Evolutionary conservation across 352 stramenopile genomes (phyloP).

Genomic region (Globisporangium radiosum): DNA sequence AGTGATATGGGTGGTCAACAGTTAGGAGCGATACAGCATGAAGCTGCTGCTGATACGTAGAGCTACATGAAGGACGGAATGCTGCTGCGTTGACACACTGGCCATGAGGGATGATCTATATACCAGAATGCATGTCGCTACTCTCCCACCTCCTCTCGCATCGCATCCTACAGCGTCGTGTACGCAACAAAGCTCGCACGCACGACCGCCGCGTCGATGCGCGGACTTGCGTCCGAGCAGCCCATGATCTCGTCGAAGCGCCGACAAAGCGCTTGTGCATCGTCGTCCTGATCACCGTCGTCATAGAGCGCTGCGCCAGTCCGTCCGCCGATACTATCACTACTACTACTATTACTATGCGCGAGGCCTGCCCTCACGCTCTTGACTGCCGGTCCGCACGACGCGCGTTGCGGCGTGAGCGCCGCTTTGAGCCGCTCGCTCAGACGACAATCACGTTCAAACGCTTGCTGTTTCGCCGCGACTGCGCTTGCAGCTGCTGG

Average conservation of each 20-base stretch:
- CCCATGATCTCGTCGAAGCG: slow-evolving; percentile 40
- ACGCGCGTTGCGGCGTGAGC: slow-evolving; percentile 27
- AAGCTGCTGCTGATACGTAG: too few species aligned
- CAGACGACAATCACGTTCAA: slow-evolving; percentile 50
- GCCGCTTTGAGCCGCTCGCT: slow-evolving; percentile 33
- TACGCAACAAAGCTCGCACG: slow-evolving; percentile 29
- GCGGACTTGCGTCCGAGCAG: slow-evolving; percentile 6
- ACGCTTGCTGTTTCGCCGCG: slow-evolving; percentile 21
- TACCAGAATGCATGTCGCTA: slow-evolving; percentile 1
- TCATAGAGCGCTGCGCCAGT: too few species aligned
- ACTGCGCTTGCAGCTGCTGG: slow-evolving; percentile 17
- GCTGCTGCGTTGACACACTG: too few species aligned
- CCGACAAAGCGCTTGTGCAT: slow-evolving; percentile 18
- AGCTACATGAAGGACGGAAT: too few species aligned
- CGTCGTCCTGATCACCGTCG: slow-evolving; percentile 2
- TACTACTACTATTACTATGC: neutral
- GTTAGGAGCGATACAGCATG: too few species aligned
- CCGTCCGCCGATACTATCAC: neutral
- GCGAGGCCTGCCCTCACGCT: slow-evolving; percentile 22
- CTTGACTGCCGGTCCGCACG: slow-evolving; percentile 45
- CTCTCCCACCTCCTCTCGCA: neutral
- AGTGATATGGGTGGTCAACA: neutral
- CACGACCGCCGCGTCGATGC: slow-evolving; percentile 6
- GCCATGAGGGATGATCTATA: neutral
- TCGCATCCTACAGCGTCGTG: slow-evolving; percentile 4